Evolutionary conservation across 768 basidiomycete genomes (phyloP), one percentile per base, ranked within the genome.

Genomic region (Phylloporus sp.): DNA sequence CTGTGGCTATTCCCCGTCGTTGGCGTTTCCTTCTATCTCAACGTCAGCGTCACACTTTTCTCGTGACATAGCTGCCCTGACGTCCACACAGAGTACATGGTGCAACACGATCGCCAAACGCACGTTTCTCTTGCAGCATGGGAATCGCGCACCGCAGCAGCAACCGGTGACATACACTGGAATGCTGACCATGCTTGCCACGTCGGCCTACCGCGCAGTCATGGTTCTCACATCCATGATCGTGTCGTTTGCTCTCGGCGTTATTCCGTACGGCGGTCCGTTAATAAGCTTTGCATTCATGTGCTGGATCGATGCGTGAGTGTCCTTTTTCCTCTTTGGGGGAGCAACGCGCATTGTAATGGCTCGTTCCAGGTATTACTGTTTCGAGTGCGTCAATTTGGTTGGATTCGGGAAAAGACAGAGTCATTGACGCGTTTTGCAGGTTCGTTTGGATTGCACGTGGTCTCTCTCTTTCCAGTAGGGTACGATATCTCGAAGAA

Each of bases 231-330:
- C 89, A 5, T 89, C 88, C 13, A 73, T 91, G 20, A 63, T 80
- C 8, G 71, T 91, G 18, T 86, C 86, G 5, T 83, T 86, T 52
- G 75, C 76, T 15, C 72, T 95, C 28, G 71, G 75, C 6, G 73
- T 76, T 46, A 73, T 91, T 18, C 92, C 92, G 3, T 73, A 78
- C 49, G 68, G 84, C 12, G 92, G 92, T 9, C 73, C 79, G 1
- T 52, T 73, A 2, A 68, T 77, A 6, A 80, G 81, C 24, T 88
- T 91, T 63, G 65, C 80, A 6, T 94, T 91, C 63, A 70, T 91
- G 52, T 92, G 88, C 61, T 91, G 91, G 86, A 77, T 93, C 40
- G 85, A 94, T 65, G 77, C 91, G 86, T 93, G 68, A 78, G 90
- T 86, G 10, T 16, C 49, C 28, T 31, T 27, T 47, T n/a, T 40